Percentiles rank a stretch among this genome's conserved stretches.
These are phyloP conservation scores for Diplogelasinospora grovesii DNA, from an alignment of 495 filamentous ascomycete genomes.

Conservation along the genomic window DNA sequence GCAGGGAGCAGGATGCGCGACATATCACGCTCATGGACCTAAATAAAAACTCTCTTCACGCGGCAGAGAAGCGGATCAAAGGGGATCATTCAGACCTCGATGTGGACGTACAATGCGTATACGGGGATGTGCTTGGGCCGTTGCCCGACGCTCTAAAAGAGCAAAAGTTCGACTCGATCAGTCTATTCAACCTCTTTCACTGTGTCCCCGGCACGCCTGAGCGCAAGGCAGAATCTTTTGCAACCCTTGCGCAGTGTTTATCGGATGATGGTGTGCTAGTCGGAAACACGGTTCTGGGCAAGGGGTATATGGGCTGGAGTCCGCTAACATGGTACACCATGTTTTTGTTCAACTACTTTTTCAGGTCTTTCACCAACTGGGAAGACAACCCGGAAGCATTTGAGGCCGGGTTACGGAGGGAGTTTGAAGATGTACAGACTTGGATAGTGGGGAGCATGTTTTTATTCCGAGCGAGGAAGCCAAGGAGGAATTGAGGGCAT, in stretches of 20 bases:
- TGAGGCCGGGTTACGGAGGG: constrained; percentile 24
- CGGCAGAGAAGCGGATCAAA: constrained; percentile 10
- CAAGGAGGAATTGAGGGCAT: no score
- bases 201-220: constrained; percentile 26
- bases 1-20: background rate
- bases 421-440: constrained; percentile 26
- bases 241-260: constrained; percentile 18
- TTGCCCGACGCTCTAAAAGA: constrained; percentile 7
- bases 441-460: constrained; percentile 18
- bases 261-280: constrained; percentile 26
- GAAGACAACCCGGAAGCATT: constrained; percentile 23
- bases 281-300: constrained; percentile 30
- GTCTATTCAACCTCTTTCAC: constrained; percentile 36
- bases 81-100: background rate
- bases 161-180: constrained; percentile 28
- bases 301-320: constrained; percentile 2
- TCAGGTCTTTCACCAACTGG: constrained; percentile 22
- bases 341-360: constrained; percentile 21
- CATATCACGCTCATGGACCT: constrained; percentile 26
- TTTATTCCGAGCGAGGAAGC: constrained; percentile 6
- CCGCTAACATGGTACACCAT: constrained; percentile 29
- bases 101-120: constrained; percentile 7
- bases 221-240: constrained; percentile 17
- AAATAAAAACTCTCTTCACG: constrained; percentile 18
- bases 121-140: constrained; percentile 16